phyloP scores from a whole-genome alignment of 2,329 filamentous ascomycete genomes.

The Pseudogymnoascus sp. region DNA sequence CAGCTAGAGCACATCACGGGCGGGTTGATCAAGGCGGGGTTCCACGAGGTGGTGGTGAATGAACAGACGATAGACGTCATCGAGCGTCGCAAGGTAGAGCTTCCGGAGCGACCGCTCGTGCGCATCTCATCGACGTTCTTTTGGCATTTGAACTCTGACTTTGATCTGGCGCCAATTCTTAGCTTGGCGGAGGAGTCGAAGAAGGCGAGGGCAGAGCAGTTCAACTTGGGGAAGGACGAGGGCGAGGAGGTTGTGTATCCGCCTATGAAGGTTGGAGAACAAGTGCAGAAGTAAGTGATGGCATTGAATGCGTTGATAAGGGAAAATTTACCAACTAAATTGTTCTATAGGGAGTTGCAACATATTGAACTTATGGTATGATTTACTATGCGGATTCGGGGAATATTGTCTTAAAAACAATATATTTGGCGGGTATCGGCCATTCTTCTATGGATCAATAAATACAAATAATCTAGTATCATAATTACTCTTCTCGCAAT shows the following conservation, averaged over 20 bases:
- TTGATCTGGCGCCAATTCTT: slow-evolving; percentile 46
- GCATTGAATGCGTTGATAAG: not conserved
- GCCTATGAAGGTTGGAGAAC: slow-evolving; percentile 51
- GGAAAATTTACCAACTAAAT: not conserved
- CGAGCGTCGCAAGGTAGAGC: slow-evolving; percentile 33
- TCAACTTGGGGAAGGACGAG: slow-evolving; percentile 45
- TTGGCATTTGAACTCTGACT: slow-evolving; percentile 53
- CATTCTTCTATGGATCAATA: too few species aligned
- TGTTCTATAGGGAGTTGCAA: not conserved
- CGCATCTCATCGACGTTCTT: slow-evolving; percentile 56
- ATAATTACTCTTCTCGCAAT: not conserved
- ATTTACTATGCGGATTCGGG: not conserved
- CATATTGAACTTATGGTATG: slow-evolving; percentile 3
- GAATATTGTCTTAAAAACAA: not conserved
- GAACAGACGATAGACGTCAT: slow-evolving; percentile 44
- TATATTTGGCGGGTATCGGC: not conserved
- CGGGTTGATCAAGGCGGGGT: slow-evolving; percentile 54
- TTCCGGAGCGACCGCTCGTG: slow-evolving; percentile 44
- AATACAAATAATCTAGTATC: too few species aligned
- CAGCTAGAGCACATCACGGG: slow-evolving; percentile 56
- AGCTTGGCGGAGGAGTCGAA: slow-evolving; percentile 39
- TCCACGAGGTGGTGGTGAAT: slow-evolving; percentile 55
- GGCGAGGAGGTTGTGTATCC: slow-evolving; percentile 42
- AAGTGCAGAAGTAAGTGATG: slow-evolving; percentile 46
- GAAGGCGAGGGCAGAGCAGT: slow-evolving; percentile 40